Evolutionary conservation across 2,329 filamentous ascomycete genomes (phyloP).

Genomic region (Phoma sp.): DNA sequence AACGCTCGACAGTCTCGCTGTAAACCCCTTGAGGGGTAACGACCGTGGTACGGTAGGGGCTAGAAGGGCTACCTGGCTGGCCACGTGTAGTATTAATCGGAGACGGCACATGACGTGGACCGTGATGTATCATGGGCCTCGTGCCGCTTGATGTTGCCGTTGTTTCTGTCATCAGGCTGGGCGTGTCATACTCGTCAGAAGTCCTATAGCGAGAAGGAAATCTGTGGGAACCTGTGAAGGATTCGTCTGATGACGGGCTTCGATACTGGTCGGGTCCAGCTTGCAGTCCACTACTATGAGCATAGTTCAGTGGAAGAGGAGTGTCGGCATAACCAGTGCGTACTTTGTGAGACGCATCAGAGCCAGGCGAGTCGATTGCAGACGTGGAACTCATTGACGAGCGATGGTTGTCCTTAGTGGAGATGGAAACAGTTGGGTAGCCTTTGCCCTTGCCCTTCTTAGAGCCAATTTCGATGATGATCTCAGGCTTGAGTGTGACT

Average conservation of each 20-base stretch:
- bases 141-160: slow-evolving; percentile 26
- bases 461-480: slow-evolving; percentile 36
- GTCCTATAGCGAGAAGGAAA: slow-evolving; percentile 38
- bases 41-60: slow-evolving; percentile 29
- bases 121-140: slow-evolving; percentile 39
- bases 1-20: slow-evolving; percentile 28
- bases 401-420: slow-evolving; percentile 31
- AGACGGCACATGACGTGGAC: not conserved
- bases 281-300: slow-evolving; percentile 27
- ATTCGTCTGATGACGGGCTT: slow-evolving; percentile 39
- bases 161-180: slow-evolving; percentile 14
- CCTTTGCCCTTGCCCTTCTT: slow-evolving; percentile 35
- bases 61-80: slow-evolving; percentile 18
- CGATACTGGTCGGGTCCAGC: slow-evolving; percentile 31
- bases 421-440: slow-evolving; percentile 27
- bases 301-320: slow-evolving; percentile 24
- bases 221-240: slow-evolving; percentile 33
- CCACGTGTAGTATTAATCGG: slow-evolving; percentile 16
- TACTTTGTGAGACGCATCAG: slow-evolving; percentile 39
- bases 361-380: slow-evolving; percentile 38
- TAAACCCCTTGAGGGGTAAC: slow-evolving; percentile 24
- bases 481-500: slow-evolving; percentile 32
- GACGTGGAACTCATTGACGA: slow-evolving; percentile 23
- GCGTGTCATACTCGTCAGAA: slow-evolving; percentile 42
- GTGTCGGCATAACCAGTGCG: slow-evolving; percentile 44